Base-by-base conservation (phyloP, 352 stramenopile genomes). In the Sclerospora graminicola region DNA sequence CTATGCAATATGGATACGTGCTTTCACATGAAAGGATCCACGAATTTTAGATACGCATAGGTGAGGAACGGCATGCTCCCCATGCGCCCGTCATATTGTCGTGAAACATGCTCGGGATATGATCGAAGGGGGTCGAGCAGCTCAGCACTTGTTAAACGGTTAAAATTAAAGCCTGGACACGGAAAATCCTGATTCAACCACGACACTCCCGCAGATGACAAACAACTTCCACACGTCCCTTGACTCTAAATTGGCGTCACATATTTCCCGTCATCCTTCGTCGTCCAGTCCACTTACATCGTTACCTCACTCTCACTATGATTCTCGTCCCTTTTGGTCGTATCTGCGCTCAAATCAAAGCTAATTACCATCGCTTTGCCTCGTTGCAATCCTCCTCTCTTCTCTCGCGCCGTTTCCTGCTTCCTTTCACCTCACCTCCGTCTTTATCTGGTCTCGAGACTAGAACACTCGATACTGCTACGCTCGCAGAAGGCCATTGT, bases 161-260 rank as follows among this genome's bases (percentile, higher is more conserved):
- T 13, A 92, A 43, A 8, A 77, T 66, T 2, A 63, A 68, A 9
- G 78, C 81, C 8, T 53, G 47, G 3, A 83, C 56, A n/a, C 87
- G 66, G 81, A 77, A 44, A 66, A 79, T 18, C 74, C 69, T 14
- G 69, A 84, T 49, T 92, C 81, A 35, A 89, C 63, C 8, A 71
- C 75, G 2, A 70, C 1, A 89, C 63, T 14, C 72, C 80, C 9
- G 61, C 43, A 51, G 97, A 97, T 6, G 89, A 88, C 89, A 88
- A 97, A 57, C 89, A 97, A 42, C 82, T 94, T 7, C 89, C 89
- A 44, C 89, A 97, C 21, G 79, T 89, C 19, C 84, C 86, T 47
- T 97, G 89, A 50, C 96, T 94, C 69, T 96, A 96, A 27, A n/a
- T n/a, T 97, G 87, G 74, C 23, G 83, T 95, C 73, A 89, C 40